Conservation (phyloP, 2,329 filamentous ascomycete genomes). For the Ophiostoma sp. region DNA sequence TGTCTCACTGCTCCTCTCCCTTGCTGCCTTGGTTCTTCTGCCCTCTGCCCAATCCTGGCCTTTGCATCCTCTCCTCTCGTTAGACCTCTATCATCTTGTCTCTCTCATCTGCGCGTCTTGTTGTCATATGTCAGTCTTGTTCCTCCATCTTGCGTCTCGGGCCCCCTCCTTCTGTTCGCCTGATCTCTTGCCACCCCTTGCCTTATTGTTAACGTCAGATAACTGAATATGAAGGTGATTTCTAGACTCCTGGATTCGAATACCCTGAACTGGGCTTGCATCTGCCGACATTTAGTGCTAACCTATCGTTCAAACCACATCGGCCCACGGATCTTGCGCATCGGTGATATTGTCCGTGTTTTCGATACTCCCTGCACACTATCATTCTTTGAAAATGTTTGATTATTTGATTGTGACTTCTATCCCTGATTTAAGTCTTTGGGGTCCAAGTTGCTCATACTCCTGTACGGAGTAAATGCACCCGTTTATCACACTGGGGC, state of each 20-base stretch:
- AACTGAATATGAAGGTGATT: neutral
- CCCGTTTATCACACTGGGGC: neutral
- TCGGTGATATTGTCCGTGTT: conserved; percentile 6
- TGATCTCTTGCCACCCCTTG: neutral
- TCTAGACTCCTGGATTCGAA: neutral
- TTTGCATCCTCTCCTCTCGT: neutral
- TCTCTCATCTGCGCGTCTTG: neutral
- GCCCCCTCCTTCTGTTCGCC: neutral
- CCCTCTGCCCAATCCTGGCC: neutral
- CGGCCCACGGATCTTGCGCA: neutral
- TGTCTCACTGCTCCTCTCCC: neutral
- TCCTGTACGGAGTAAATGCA: neutral
- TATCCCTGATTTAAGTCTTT: neutral
- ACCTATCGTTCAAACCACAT: neutral
- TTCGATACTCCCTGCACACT: neutral
- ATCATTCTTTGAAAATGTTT: neutral
- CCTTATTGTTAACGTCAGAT: neutral
- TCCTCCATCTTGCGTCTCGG: neutral
- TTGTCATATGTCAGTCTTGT: neutral
- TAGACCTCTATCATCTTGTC: neutral
- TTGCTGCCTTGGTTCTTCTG: conserved; percentile 1
- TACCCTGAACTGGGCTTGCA: neutral
- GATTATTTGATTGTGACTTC: neutral
- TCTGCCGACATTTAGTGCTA: neutral
- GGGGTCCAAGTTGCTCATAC: neutral